Conservation (phyloP, 305 asterid genomes). For the Fraxinus latifolia region DNA sequence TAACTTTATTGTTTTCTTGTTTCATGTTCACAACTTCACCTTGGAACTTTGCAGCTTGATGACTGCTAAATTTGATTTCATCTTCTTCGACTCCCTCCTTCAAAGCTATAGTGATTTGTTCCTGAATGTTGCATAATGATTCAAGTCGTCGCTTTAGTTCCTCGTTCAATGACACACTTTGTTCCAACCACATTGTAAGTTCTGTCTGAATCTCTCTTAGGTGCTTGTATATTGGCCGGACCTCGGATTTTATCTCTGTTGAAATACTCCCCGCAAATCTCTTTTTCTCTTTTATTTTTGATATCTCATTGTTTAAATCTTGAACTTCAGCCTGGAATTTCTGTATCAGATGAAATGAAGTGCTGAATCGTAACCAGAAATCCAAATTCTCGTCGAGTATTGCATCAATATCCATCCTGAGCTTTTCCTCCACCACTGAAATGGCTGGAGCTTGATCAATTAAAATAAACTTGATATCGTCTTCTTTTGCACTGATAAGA, state of each 20-base stretch:
- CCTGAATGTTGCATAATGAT: constrained; percentile 17
- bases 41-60: constrained; percentile 23
- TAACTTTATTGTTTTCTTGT: constrained; percentile 15
- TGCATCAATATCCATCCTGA: constrained; percentile 37
- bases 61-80: constrained; percentile 16
- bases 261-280: not conserved
- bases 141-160: not conserved
- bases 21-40: constrained; percentile 22
- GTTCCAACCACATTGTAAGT: constrained; percentile 11
- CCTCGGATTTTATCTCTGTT: constrained; percentile 7
- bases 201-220: constrained; percentile 19
- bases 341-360: constrained; percentile 43
- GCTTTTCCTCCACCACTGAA: constrained; percentile 41
- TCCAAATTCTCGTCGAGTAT: constrained; percentile 40
- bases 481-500: constrained; percentile 22
- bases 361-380: constrained; percentile 51
- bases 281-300: constrained; percentile 5
- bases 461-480: constrained; percentile 25
- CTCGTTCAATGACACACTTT: constrained; percentile 11
- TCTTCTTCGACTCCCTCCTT: constrained; percentile 18
- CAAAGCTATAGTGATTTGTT: constrained; percentile 6
- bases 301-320: constrained; percentile 38
- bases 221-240: constrained; percentile 17
- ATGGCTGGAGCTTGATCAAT: constrained; percentile 22
- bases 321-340: constrained; percentile 41